Percentiles rank a stretch among this genome's conserved stretches.
Evolutionary conservation across 768 basidiomycete genomes (phyloP).

Genomic region (Pholiota molesta): DNA sequence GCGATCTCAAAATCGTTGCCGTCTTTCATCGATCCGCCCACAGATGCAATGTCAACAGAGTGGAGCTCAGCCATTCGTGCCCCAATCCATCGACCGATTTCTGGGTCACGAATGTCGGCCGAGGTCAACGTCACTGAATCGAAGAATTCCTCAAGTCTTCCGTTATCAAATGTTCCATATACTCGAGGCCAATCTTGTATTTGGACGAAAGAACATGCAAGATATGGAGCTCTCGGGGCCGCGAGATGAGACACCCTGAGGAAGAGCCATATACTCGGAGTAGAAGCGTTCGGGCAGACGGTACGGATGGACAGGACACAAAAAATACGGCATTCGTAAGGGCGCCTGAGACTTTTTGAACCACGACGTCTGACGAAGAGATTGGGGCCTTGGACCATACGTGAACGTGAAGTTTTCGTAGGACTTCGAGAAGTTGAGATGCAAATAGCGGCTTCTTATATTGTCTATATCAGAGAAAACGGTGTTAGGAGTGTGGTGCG

Average conservation of each 20-base stretch:
- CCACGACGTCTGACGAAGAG: constrained; percentile 50
- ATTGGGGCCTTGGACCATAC: constrained; percentile 57
- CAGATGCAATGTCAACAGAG: constrained; percentile 77
- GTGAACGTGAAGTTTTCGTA: constrained; percentile 57
- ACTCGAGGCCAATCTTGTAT: constrained; percentile 91
- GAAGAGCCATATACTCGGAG: constrained; percentile 93
- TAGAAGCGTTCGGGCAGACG: constrained; percentile 65
- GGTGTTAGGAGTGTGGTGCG: constrained; percentile 22
- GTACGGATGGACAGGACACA: constrained; percentile 69
- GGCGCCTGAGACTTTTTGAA: constrained; percentile 87
- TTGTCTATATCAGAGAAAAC: constrained; percentile 45
- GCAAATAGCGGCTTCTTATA: constrained; percentile 65
- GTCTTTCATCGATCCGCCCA: constrained; percentile 53
- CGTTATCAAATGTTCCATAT: constrained; percentile 95
- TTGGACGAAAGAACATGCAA: constrained; percentile 88
- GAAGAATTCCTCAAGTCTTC: constrained; percentile 95
- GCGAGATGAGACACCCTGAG: constrained; percentile 85
- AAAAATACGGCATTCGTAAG: constrained; percentile 98
- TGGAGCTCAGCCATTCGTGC: constrained; percentile 96
- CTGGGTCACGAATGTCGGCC: constrained; percentile 74
- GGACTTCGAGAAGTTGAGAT: constrained; percentile 54
- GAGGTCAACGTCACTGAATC: constrained; percentile 81
- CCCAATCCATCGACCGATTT: constrained; percentile 85
- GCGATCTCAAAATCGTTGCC: constrained; percentile 58
- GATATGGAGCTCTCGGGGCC: constrained; percentile 82